Evolutionary conservation across 495 filamentous ascomycete genomes (phyloP), one percentile per base, ranked within the genome.

Genomic region (Penicillium goetzii): DNA sequence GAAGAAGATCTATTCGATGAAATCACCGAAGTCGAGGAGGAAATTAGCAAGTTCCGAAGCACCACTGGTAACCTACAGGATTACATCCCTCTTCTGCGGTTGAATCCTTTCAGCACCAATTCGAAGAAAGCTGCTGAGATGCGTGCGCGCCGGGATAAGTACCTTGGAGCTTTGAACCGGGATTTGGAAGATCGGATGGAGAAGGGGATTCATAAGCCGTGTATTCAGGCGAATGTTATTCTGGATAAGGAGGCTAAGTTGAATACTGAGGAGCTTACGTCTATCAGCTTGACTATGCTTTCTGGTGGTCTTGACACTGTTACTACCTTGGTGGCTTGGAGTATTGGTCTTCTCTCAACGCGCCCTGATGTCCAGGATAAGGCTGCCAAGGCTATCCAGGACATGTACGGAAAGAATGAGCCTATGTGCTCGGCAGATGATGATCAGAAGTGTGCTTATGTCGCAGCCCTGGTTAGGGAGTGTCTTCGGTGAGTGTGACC

Each of bases 171-270:
- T 3, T 69, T 90, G 15, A 84, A 85, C 57, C 64, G 69, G 11
- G 82, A 82, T 19, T 72, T 89, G 45, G 83, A 86, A 40, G 78
- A 84, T 49, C 76, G 84, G 5, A 85, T 90, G 72, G 77, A 81
- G 47, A 85, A 84, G 56, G 86, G 86, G 0, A 84, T 75, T 2
- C 82, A 89, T 59, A 80, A 81, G 66, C 85, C 87, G 17, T 89
- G 87, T 62, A 87, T 90, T 28, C 84, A 88, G 65, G 86, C 84
- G 1, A 89, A 87, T 69, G 82, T 88, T 15, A 86, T 88, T 53
- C 73, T 83, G 41, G 87, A 88, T 67, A 81, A 85, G 62, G 86
- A 88, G 32, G 83, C 83, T 3, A 81, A 83, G 60, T 73, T 89
- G 26, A 83, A 84, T 64, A 75, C 76, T 2, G 81, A 84, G 41